Base-by-base conservation (phyloP, 345 rosid species). In the Geranium brycei region DNA sequence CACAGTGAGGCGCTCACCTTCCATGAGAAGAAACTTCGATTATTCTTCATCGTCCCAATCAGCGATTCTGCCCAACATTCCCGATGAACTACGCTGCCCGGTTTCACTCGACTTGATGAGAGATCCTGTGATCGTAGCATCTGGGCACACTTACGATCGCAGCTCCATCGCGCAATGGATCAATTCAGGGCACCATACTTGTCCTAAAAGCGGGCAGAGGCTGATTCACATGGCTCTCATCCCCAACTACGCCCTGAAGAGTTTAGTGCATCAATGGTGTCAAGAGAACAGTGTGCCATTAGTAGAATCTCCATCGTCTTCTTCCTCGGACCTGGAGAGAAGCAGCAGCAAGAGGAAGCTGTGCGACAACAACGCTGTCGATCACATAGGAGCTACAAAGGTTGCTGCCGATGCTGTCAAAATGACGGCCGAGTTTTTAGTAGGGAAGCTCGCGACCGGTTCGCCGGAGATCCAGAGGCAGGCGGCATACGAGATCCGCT, bases 401-500 rank as follows among this genome's bases (percentile, higher is more conserved):
- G 78, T 78, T 17, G 87, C 81, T 0, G 62, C 60, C 0, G 84
- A 80, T 65, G 77, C 89, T 40, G 83, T 72, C 40, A 84, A 76
- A 71, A 86, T 82, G 87, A 80, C 89, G 2, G 92, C 92, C 13
- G 87, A 83, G 68, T 82, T 86, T 57, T 71, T 86, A 72, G 89
- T 86, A 0, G 92, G 92, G 59, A 86, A 86, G 74, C 80, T 86
- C 12, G 89, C 87, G 28, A 82, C 82, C 74, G 89, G 89, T 17
- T 84, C 89, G 7, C 60, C 72, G 0, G 81, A 79, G 23, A 73
- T 81, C 14, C 89, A 84, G 75, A 78, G 87, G 61, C 87, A 78
- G 69, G 89, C 89, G 19, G 89, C 93, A 16, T 84, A 84, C 40
- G 87, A 87, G 79, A 73, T 84, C 66, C 77, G 89, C 19, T 66